Base-by-base conservation (phyloP, 495 filamentous ascomycete species). In the Cryomyces minteri region DNA sequence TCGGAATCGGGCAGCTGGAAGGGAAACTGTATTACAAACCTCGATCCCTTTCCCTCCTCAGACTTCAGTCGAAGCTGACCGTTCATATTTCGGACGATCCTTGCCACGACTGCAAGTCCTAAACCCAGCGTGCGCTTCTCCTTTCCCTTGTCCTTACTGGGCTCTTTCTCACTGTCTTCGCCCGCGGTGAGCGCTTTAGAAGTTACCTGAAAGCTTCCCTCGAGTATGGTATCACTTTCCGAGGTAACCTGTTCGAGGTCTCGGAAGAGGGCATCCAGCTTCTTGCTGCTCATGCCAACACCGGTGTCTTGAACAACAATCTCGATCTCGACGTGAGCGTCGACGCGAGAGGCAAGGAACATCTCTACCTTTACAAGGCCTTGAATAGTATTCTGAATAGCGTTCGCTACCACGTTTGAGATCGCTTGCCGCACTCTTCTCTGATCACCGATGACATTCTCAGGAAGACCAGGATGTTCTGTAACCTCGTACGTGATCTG, bases 21-120 rank as follows among this genome's bases (percentile, higher is more conserved):
- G 4, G 76, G 78, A 34, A 88, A 55, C 46, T 76, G 73, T 10
- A 88, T 73, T 14, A 80, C 70, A 52, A 96, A 92, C 31, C 81
- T 71, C 31, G 86, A 88, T 1, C 88, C 88, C 53, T 81, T 83
- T 0, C 84, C 82, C 58, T 80, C 73, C 57, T 93, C 85, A 0
- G 87, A 93, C 51, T 87, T 92, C 5, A 96, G 66, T 25, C 83
- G 74, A 14, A 96, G 60, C 48, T 94, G 88, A 0, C 88, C 88
- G 44, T 88, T 77, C 80, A 93, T 88, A 53, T 83, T 94, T n/a
- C 75, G 72, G 18, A 94, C 67, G 40, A 84, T 84, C 25, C 87
- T 70, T 37, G 88, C 82, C 3, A 94, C 87, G 9, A 92, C 66
- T 2, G 88, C 88, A 29, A 96, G 70, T 0, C 88, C 88, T 4